Conservation (phyloP, 2,329 filamentous ascomycete genomes). For the Aspergillus pseudoglaucus region DNA sequence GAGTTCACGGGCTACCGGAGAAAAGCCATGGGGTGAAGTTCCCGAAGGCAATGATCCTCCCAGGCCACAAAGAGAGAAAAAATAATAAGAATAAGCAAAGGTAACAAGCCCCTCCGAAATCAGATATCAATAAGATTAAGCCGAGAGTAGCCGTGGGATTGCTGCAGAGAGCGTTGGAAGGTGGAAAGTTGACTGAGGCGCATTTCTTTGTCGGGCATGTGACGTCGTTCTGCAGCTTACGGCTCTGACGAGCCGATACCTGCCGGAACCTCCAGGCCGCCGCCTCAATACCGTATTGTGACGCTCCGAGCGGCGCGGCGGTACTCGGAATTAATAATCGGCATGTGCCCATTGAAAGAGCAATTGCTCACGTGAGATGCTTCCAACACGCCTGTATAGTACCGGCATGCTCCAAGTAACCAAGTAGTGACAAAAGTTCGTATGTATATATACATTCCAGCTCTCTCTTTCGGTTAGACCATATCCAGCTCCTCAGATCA, state of each 20-base stretch:
- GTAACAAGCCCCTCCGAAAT: not conserved
- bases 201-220: slow-evolving; percentile 4
- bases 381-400: too few species aligned
- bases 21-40: slow-evolving; percentile 15
- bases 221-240: slow-evolving; percentile 18
- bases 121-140: not conserved
- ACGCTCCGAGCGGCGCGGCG: slow-evolving; percentile 16
- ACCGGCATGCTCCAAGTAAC: too few species aligned
- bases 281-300: slow-evolving; percentile 13
- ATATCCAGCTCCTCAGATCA: too few species aligned
- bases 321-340: not conserved
- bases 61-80: not conserved
- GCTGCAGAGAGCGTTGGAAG: not conserved
- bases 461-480: too few species aligned
- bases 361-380: too few species aligned
- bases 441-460: too few species aligned
- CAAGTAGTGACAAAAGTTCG: too few species aligned
- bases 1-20: slow-evolving; percentile 24
- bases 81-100: not conserved
- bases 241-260: slow-evolving; percentile 30
- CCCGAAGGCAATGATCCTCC: not conserved
- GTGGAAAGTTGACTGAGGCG: not conserved
- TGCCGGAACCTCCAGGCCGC: slow-evolving; percentile 8
- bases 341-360: not conserved
- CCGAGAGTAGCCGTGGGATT: not conserved